phyloP scores from a whole-genome alignment of 2,329 filamentous ascomycete species.

The Fusarium sacchari region DNA sequence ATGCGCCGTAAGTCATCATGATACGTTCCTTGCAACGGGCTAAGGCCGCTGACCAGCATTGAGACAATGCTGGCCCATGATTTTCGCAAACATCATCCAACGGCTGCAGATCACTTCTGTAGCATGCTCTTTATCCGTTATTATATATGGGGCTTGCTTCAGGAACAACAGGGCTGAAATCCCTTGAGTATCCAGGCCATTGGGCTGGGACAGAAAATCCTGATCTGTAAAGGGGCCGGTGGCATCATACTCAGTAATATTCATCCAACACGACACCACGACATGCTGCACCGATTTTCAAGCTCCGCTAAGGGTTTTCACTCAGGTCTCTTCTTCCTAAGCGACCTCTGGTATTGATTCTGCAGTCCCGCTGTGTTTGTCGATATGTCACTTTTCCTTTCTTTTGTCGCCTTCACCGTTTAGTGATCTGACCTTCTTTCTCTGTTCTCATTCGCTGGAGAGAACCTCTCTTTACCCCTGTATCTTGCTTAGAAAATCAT shows the following conservation, averaged over 20 bases:
- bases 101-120: slow-evolving; percentile 3
- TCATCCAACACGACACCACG: background rate
- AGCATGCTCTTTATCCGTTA: background rate
- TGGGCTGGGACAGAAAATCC: background rate
- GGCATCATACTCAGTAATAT: background rate
- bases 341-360: background rate
- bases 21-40: background rate
- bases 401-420: background rate
- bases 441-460: background rate
- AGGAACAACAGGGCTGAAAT: background rate
- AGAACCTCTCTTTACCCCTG: background rate
- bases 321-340: background rate
- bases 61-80: background rate
- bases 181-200: background rate
- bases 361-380: background rate
- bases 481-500: too few relatives aligned
- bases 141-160: background rate
- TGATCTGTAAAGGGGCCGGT: background rate
- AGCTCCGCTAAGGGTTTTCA: background rate
- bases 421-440: background rate
- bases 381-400: slow-evolving; percentile 6
- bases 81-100: background rate
- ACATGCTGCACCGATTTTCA: too few relatives aligned
- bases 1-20: background rate
- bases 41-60: background rate